phyloP scores from a whole-genome alignment of 331 rosid species.

The Cydonia oblonga region DNA sequence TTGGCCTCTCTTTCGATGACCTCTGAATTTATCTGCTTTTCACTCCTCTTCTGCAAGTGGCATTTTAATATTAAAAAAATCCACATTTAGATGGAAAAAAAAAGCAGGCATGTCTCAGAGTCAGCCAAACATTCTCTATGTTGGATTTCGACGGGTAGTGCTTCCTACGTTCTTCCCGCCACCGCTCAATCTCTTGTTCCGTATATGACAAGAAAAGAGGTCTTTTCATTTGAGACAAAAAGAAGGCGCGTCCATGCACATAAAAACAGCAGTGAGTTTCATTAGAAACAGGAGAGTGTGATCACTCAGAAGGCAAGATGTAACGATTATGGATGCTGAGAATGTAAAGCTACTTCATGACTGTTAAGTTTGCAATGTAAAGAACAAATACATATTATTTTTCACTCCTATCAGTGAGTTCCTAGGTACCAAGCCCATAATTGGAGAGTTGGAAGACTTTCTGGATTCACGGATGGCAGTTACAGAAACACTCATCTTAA shows the following conservation, averaged over 20 bases:
- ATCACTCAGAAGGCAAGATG: neutral
- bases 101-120: conserved; percentile 1
- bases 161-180: conserved; percentile 82
- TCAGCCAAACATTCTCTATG: conserved; percentile 42
- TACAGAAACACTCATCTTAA: neutral
- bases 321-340: neutral
- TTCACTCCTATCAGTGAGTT: neutral
- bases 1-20: conserved; percentile 36
- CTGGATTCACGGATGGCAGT: neutral
- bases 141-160: conserved; percentile 48
- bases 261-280: neutral
- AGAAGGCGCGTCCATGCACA: neutral
- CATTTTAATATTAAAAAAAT: conserved; percentile 11
- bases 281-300: conserved; percentile 5
- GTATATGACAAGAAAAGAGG: conserved; percentile 33
- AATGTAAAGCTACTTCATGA: neutral
- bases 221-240: conserved; percentile 31
- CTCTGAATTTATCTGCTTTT: conserved; percentile 14
- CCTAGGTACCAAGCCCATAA: neutral
- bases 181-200: conserved; percentile 61
- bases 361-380: neutral
- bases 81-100: neutral
- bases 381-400: neutral
- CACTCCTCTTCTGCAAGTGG: conserved; percentile 39
- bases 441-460: neutral